phyloP scores from a whole-genome alignment of 768 basidiomycete species.

The Hypholoma fasciculare region DNA sequence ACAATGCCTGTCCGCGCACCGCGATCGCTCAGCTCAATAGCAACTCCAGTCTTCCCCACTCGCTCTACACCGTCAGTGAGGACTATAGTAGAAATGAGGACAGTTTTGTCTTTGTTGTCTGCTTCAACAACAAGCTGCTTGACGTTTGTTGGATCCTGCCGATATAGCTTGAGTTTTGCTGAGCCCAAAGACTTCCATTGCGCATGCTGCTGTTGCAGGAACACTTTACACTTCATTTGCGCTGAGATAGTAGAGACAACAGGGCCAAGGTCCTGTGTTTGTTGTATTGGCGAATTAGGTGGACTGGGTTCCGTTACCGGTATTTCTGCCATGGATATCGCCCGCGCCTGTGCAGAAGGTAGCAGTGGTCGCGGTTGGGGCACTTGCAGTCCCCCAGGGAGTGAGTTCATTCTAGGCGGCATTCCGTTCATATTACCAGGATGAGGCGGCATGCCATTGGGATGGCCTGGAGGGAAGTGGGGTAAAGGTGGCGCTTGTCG shows the following conservation, averaged over 20 bases:
- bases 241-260: conserved; percentile 78
- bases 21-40: conserved; percentile 90
- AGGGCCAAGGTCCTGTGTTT: conserved; percentile 60
- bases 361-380: conserved; percentile 54
- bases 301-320: conserved; percentile 76
- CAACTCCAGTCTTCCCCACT: conserved; percentile 98
- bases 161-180: conserved; percentile 85
- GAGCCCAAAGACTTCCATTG: conserved; percentile 96
- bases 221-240: conserved; percentile 98
- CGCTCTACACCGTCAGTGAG: conserved; percentile 95
- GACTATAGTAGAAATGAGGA: conserved; percentile 94
- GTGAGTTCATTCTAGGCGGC: conserved; percentile 36
- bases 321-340: conserved; percentile 49
- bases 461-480: conserved; percentile 36
- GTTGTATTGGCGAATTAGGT: conserved; percentile 75
- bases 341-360: conserved; percentile 63
- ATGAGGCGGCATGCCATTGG: conserved; percentile 11
- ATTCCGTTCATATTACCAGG: conserved; percentile 26
- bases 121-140: conserved; percentile 97
- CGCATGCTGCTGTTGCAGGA: conserved; percentile 92
- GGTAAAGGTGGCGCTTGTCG: conserved; percentile 41
- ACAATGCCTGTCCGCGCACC: conserved; percentile 92
- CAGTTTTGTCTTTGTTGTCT: conserved; percentile 70
- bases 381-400: conserved; percentile 34
- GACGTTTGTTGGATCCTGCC: conserved; percentile 79